Conservation (phyloP, 139 green algal species). For the Chlamydomonas incerta region DNA sequence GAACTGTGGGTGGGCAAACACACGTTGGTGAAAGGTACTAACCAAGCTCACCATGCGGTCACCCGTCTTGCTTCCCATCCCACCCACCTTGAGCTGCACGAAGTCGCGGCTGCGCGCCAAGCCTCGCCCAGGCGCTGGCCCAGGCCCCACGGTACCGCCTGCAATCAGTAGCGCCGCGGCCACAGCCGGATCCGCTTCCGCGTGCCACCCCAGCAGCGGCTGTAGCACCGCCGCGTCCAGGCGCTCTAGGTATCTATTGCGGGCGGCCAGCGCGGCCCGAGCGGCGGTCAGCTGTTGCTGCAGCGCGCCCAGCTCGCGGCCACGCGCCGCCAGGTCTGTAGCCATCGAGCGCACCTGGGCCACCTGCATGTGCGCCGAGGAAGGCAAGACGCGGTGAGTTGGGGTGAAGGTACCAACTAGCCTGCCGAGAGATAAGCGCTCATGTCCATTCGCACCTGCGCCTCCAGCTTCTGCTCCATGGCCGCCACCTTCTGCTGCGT, state of each 20-base stretch:
- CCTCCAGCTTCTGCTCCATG: conserved; percentile 16
- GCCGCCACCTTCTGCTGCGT: conserved; percentile 32
- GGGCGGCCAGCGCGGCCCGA: neutral
- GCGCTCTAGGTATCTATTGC: conserved; percentile 20
- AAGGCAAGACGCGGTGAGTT: neutral
- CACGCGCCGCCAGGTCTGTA: neutral
- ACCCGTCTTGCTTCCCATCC: no score
- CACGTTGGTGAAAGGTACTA: no score
- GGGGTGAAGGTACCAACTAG: neutral
- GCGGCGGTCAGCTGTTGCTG: conserved; percentile 27
- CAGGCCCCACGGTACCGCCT: no score
- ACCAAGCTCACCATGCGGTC: no score
- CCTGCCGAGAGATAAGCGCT: no score
- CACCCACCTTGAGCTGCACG: conserved; percentile 13
- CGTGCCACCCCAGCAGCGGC: conserved; percentile 4
- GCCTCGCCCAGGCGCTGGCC: neutral
- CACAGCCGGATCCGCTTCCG: conserved; percentile 9
- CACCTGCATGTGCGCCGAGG: neutral
- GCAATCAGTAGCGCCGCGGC: neutral
- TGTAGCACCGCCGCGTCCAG: conserved; percentile 20
- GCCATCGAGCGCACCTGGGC: neutral
- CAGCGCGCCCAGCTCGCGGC: neutral
- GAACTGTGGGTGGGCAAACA: no score
- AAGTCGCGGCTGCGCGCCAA: neutral
- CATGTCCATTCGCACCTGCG: neutral